Conservation (phyloP, 768 basidiomycete genomes). For the Termitomyces sp. region DNA sequence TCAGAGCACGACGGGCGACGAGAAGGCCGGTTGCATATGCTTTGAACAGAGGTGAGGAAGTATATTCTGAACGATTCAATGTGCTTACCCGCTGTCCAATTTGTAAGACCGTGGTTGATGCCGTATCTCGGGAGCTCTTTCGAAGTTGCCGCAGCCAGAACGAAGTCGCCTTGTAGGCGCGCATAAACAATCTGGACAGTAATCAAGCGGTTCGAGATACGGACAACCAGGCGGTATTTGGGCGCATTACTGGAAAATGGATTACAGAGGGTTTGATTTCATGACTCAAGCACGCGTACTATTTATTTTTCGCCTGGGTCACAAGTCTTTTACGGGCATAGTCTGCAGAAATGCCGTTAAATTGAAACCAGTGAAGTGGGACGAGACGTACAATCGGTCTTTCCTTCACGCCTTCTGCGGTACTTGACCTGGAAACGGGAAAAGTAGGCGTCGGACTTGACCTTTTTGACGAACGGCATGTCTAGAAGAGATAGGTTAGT, state of each 20-base stretch:
- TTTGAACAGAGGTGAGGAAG: slow-evolving; percentile 22
- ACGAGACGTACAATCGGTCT: slow-evolving; percentile 83
- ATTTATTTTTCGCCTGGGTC: slow-evolving; percentile 99
- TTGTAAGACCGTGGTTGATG: slow-evolving; percentile 96
- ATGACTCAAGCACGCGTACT: slow-evolving; percentile 42
- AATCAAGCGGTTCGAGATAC: slow-evolving; percentile 97
- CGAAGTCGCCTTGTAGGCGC: slow-evolving; percentile 95
- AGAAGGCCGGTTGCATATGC: slow-evolving; percentile 98
- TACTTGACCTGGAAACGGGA: slow-evolving; percentile 99
- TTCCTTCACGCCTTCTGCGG: slow-evolving; percentile 94
- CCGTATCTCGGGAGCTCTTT: slow-evolving; percentile 93
- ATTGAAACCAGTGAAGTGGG: slow-evolving; percentile 8
- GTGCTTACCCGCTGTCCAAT: slow-evolving; percentile 89
- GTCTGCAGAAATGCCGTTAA: slow-evolving; percentile 46
- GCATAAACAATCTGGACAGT: slow-evolving; percentile 96
- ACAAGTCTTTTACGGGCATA: slow-evolving; percentile 97
- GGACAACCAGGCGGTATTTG: slow-evolving; percentile 97
- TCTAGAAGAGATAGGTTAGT: slow-evolving; percentile 30
- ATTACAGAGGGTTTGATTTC: background rate
- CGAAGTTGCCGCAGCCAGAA: slow-evolving; percentile 85
- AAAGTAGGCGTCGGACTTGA: slow-evolving; percentile 97
- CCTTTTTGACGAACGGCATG: slow-evolving; percentile 95
- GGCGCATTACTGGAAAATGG: slow-evolving; percentile 71
- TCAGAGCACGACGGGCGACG: slow-evolving; percentile 88
- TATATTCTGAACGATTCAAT: background rate